Evolutionary conservation across 352 stramenopile genomes (phyloP).

Genomic region (Phytophthora sp.): DNA sequence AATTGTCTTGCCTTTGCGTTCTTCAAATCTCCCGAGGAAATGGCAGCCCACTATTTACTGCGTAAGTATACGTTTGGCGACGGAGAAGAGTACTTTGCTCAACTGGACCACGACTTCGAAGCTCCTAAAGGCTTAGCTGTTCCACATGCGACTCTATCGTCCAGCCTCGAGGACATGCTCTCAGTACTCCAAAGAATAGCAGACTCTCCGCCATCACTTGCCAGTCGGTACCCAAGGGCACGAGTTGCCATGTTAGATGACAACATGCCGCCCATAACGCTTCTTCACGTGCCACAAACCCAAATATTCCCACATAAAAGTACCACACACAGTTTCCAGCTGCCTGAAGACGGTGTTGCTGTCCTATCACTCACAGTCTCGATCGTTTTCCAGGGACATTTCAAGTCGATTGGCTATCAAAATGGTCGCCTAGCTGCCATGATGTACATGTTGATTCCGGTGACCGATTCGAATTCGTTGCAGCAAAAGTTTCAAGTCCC

Average conservation of each 20-base stretch:
- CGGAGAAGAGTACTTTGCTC: constrained; percentile 64
- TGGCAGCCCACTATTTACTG: constrained; percentile 62
- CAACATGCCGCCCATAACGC: constrained; percentile 24
- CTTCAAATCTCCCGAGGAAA: constrained; percentile 60
- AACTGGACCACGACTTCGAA: constrained; percentile 50
- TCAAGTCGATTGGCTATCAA: constrained; percentile 73
- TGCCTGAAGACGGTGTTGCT: constrained; percentile 45
- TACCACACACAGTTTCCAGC: constrained; percentile 65
- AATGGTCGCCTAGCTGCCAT: constrained; percentile 77
- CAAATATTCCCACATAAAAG: constrained; percentile 69
- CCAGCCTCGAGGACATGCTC: constrained; percentile 47
- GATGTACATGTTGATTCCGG: constrained; percentile 66
- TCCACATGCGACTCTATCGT: constrained; percentile 21
- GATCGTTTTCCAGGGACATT: constrained; percentile 78
- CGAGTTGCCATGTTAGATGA: constrained; percentile 47
- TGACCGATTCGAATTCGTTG: constrained; percentile 7
- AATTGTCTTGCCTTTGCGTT: constrained; percentile 79
- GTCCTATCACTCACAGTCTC: constrained; percentile 65
- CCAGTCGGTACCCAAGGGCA: constrained; percentile 19
- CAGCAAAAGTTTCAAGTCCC: constrained; percentile 30
- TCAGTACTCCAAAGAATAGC: constrained; percentile 35
- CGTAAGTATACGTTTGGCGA: constrained; percentile 79
- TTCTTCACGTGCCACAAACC: constrained; percentile 52
- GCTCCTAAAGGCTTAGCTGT: constrained; percentile 15
- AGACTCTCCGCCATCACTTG: constrained; percentile 17